These are phyloP conservation scores for Saccharata proteae DNA, from an alignment of 2,329 filamentous ascomycete genomes.

Conservation along the genomic window DNA sequence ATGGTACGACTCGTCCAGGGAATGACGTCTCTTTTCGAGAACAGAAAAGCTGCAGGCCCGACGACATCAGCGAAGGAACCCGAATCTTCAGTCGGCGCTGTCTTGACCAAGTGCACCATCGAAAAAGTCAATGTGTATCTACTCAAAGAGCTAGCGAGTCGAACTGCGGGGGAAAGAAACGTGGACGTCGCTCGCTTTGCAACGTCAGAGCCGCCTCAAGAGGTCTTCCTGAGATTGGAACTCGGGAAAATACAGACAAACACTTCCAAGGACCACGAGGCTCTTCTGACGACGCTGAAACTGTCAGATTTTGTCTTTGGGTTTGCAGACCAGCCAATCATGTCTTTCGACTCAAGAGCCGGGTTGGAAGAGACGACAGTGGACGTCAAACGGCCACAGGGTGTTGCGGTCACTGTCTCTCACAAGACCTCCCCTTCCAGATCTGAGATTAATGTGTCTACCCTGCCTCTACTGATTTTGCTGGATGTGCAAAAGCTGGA, in stretches of 20 bases:
- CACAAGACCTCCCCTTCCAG: constrained; percentile 10
- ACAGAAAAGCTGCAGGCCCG: no score
- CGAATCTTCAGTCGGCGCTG: no score
- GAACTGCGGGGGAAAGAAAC: no score
- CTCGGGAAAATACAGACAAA: neutral
- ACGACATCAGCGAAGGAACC: no score
- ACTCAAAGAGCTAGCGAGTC: constrained; percentile 3
- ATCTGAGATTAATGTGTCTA: constrained; percentile 24
- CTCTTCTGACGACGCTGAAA: neutral
- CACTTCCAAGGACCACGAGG: neutral
- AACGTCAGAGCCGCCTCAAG: no score
- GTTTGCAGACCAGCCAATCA: constrained; percentile 36
- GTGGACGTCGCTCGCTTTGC: no score
- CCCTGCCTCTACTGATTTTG: constrained; percentile 62
- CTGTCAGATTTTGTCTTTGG: constrained; percentile 33
- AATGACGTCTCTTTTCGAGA: constrained; percentile 2
- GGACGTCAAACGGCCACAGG: constrained; percentile 24
- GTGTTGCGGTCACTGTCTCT: constrained; percentile 22
- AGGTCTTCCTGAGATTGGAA: constrained; percentile 2
- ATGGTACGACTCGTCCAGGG: constrained; percentile 19
- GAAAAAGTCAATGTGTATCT: no score
- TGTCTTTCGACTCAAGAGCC: constrained; percentile 39
- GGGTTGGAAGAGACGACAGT: constrained; percentile 29
- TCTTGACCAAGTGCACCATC: constrained; percentile 17
- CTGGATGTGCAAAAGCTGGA: constrained; percentile 73